These are phyloP conservation scores for Nemania diffusa DNA, from an alignment of 2,329 filamentous ascomycete genomes.

Conservation along the genomic window DNA sequence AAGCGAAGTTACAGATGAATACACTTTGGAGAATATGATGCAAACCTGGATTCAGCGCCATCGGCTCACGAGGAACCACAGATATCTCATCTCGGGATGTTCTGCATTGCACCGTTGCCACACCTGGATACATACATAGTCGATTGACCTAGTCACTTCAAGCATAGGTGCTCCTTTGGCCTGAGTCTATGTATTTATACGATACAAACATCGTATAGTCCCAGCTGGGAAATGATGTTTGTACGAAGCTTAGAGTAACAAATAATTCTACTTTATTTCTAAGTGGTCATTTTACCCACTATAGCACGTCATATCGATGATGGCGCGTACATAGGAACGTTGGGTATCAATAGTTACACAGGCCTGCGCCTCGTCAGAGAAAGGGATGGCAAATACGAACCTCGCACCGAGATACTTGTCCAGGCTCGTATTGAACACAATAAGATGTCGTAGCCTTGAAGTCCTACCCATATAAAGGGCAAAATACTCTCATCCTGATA, in stretches of 20 bases:
- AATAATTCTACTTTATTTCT: neutral
- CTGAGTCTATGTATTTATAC: neutral
- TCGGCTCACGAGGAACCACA: neutral
- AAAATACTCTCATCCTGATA: no score
- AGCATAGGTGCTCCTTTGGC: neutral
- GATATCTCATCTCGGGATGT: neutral
- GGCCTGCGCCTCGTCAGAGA: neutral
- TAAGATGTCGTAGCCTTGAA: no score
- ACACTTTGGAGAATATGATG: neutral
- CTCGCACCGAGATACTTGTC: no score
- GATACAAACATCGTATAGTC: neutral
- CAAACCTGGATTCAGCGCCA: neutral
- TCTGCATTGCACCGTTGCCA: conserved; percentile 17
- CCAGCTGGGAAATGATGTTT: neutral
- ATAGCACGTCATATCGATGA: neutral
- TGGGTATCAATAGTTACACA: neutral
- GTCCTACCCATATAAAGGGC: no score
- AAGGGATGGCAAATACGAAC: neutral
- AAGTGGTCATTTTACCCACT: neutral
- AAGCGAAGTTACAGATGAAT: neutral
- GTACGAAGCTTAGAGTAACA: neutral
- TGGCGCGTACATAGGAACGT: neutral
- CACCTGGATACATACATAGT: conserved; percentile 23
- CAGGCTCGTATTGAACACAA: no score
- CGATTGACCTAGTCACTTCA: conserved; percentile 8